Base-by-base conservation (phyloP, 495 filamentous ascomycete genomes). In the Apodospora peruviana region DNA sequence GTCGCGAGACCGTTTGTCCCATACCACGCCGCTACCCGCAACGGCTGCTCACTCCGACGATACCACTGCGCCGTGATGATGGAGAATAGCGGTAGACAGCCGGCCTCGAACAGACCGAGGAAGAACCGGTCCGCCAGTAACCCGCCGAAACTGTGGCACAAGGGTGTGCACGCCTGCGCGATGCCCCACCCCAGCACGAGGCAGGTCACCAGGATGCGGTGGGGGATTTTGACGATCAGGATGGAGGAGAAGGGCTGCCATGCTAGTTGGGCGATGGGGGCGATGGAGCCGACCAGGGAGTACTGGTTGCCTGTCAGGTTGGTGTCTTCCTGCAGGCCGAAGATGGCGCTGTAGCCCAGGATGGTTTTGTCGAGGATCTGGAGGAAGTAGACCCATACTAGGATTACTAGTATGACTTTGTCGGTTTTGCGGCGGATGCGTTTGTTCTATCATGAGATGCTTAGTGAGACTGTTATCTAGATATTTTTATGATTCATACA, bases 191-290 rank as follows among this genome's bases (percentile, higher is more conserved):
- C 81, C 9, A 84, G 60, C 10, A 76, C 67, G n/a, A 85, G 58
- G 0, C 43, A 24, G 0, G 82, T 79, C 82, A 85, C 83, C 2
- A 86, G 63, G 34, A 82, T 78, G n/a, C 77, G 73, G 52, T 77
- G 81, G 0, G 80, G 81, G 2, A 86, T 77, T 55, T 81, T 81
- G 54, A 85, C 79, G 56, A 86, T 84, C 24, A 86, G 65, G 41
- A 73, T 65, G 1, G 78, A 80, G 1, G 83, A 83, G 59, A 84
- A 79, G 2, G 82, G 83, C 61, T 84, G 82, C 80, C 79, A 84
- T 24, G 66, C 73, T 41, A 86, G 70, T 62, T 85, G 81, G 9
- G 82, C 82, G 48, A 83, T 81, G 1, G 82, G 76, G 1, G 73
- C 74, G 21, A 85, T 83, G 3, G 77, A 80, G 1, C 81, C 79